Percentiles rank a stretch among this genome's conserved stretches.
These are phyloP conservation scores for Penium margaritaceum DNA, from an alignment of 139 green algal genomes.

Conservation along the genomic window DNA sequence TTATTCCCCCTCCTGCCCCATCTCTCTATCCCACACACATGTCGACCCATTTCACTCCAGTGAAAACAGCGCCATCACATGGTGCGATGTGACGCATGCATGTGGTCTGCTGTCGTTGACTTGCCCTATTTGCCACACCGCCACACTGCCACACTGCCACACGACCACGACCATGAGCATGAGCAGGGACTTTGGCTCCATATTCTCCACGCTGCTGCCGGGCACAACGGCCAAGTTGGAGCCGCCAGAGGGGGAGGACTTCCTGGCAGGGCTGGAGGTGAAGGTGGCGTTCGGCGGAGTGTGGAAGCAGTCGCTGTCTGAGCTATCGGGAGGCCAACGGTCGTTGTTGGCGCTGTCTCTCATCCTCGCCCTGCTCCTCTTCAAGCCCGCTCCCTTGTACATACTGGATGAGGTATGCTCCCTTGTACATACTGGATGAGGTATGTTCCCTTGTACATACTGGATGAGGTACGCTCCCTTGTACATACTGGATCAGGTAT, in stretches of 20 bases:
- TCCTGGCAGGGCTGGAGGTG: constrained; percentile 73
- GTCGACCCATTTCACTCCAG: background rate
- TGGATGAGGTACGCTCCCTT: too few species aligned
- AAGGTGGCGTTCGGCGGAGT: constrained; percentile 86
- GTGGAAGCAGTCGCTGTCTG: constrained; percentile 93
- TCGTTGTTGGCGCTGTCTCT: constrained; percentile 88
- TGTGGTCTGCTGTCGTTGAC: too few species aligned
- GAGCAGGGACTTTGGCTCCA: constrained; percentile 76
- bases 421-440: too few species aligned
- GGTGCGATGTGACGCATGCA: background rate
- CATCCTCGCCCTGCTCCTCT: constrained; percentile 90
- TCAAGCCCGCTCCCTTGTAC: constrained; percentile 94
- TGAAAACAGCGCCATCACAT: too few species aligned
- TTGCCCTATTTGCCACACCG: background rate
- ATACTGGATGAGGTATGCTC: constrained; percentile 99
- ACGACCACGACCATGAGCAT: background rate
- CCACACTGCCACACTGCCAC: background rate
- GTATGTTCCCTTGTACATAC: too few species aligned
- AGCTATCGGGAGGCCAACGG: constrained; percentile 89
- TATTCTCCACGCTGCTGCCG: constrained; percentile 94
- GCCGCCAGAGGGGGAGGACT: constrained; percentile 63
- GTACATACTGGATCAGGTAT: too few species aligned
- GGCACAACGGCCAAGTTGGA: constrained; percentile 85
- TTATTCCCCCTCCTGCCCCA: background rate
- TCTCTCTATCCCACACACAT: background rate